Conservation (phyloP, 202 grass and related monocot genomes). For the Elaeis oleifera region DNA sequence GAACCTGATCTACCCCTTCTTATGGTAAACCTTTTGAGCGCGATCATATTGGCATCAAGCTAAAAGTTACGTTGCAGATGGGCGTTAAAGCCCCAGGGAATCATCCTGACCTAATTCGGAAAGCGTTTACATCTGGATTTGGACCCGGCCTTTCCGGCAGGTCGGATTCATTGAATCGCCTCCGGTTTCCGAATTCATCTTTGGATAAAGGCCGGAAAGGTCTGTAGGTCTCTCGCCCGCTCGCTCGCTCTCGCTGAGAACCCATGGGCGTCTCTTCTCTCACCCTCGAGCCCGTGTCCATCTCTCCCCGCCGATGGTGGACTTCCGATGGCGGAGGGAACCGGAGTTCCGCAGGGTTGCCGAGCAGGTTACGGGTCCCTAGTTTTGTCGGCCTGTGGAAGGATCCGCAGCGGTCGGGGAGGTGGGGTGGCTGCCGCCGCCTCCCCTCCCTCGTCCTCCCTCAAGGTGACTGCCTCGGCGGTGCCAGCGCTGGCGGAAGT, state of each 20-base stretch:
- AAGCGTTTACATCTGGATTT: no score
- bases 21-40: no score
- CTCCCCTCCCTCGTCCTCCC: not conserved
- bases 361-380: not conserved
- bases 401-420: not conserved
- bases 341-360: not conserved
- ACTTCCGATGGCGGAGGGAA: not conserved
- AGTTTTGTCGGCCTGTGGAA: not conserved
- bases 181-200: no score
- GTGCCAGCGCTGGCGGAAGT: slow-evolving; percentile 22
- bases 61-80: no score
- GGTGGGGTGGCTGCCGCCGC: slow-evolving; percentile 27
- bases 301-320: not conserved
- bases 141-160: no score
- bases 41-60: no score
- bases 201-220: no score
- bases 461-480: slow-evolving; percentile 20
- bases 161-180: no score
- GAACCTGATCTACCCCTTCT: no score
- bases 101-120: no score
- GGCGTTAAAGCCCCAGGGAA: no score
- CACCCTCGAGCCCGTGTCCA: not conserved
- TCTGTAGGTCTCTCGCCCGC: no score
- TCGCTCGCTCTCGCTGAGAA: not conserved
- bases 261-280: not conserved